These are phyloP conservation scores for Lentinus tigrinus DNA, from an alignment of 768 basidiomycete species.

Conservation along the genomic window DNA sequence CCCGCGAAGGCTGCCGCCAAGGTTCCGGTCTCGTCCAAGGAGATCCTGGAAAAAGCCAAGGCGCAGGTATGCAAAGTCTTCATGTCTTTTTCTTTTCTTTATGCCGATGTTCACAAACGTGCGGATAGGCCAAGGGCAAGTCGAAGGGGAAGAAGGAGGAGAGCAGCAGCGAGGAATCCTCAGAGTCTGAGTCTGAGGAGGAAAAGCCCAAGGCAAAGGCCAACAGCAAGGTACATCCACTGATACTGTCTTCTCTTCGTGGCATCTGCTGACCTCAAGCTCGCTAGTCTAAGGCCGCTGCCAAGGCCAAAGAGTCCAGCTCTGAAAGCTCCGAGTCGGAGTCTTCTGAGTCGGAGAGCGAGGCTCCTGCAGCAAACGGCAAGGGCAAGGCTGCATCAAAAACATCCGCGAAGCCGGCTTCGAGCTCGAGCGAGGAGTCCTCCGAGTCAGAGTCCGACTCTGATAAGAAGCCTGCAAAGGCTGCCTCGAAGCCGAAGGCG, in stretches of 20 bases:
- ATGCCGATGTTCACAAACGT: not conserved
- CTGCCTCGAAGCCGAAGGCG: conserved; percentile 38
- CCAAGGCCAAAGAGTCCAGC: conserved; percentile 8
- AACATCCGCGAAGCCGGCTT: not conserved
- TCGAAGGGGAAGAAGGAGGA: conserved; percentile 20
- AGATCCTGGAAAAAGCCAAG: conserved; percentile 42
- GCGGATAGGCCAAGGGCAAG: conserved; percentile 8
- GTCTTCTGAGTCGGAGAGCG: conserved; percentile 18
- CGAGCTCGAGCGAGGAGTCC: conserved; percentile 26
- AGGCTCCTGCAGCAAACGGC: conserved; percentile 19
- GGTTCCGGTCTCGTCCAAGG: conserved; percentile 38
- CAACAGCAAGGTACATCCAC: conserved; percentile 33
- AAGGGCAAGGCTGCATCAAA: conserved; percentile 19
- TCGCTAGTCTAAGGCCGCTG: conserved; percentile 2
- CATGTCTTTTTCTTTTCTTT: no score
- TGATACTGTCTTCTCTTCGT: not conserved
- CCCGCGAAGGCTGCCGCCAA: conserved; percentile 29
- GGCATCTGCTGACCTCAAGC: not conserved
- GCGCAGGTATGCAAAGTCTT: conserved; percentile 9
- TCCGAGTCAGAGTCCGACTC: conserved; percentile 25
- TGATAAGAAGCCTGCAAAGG: conserved; percentile 59
- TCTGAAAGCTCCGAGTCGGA: conserved; percentile 3
- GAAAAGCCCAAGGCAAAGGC: conserved; percentile 30
- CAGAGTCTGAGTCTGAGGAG: conserved; percentile 34
- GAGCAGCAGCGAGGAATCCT: conserved; percentile 29